A percentile compares a stretch with the other conserved stretches of the same genome.
Evolutionary conservation across 352 stramenopile genomes (phyloP).

Genomic region (Phytopythium kandeliae): DNA sequence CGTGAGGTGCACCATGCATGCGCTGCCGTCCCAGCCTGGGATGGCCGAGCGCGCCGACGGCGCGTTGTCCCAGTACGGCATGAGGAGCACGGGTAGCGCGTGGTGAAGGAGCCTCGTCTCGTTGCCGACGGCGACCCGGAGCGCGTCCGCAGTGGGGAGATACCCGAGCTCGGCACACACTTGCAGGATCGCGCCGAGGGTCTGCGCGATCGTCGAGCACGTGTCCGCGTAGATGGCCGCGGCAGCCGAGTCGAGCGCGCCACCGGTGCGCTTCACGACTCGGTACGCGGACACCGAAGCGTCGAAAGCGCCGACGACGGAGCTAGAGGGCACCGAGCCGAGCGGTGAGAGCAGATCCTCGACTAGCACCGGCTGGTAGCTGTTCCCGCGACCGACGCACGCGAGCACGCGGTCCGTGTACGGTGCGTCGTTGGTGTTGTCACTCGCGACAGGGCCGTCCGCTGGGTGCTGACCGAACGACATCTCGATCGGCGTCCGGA

Average conservation of each 20-base stretch:
- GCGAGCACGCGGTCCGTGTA: slow-evolving; percentile 41
- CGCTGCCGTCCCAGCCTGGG: slow-evolving; percentile 1
- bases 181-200: slow-evolving; percentile 16
- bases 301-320: neutral
- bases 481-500: neutral
- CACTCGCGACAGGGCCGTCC: slow-evolving; percentile 11
- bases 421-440: slow-evolving; percentile 38
- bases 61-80: slow-evolving; percentile 18
- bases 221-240: slow-evolving; percentile 15
- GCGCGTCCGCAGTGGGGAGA: neutral
- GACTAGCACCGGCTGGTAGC: slow-evolving; percentile 31
- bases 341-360: slow-evolving; percentile 16
- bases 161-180: slow-evolving; percentile 12
- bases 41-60: neutral
- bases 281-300: slow-evolving; percentile 11
- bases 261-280: slow-evolving; percentile 10
- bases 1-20: neutral
- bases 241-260: slow-evolving; percentile 12
- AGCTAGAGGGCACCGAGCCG: too few relatives aligned
- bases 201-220: slow-evolving; percentile 15
- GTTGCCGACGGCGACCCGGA: slow-evolving; percentile 20
- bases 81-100: slow-evolving; percentile 29
- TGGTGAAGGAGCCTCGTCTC: slow-evolving; percentile 20
- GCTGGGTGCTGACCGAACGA: slow-evolving; percentile 14
- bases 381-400: slow-evolving; percentile 23